Evolutionary conservation across 495 filamentous ascomycete species (phyloP).

Genomic region (Evernia prunastri): DNA sequence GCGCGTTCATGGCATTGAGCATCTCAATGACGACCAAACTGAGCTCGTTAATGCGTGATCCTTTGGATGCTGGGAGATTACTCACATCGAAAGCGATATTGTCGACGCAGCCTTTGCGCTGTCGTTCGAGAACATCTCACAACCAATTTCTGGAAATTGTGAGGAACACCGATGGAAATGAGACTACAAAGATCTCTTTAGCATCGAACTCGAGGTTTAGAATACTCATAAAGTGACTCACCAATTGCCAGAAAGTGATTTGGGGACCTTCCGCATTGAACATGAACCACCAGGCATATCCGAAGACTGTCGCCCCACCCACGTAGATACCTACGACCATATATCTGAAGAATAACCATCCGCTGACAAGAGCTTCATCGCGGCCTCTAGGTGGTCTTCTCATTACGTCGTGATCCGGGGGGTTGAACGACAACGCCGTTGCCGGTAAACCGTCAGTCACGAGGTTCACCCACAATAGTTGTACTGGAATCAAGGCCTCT

Average conservation of each 20-base stretch:
- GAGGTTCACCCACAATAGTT: constrained; percentile 97
- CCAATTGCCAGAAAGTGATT: constrained; percentile 86
- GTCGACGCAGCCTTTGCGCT: constrained; percentile 93
- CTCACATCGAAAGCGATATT: constrained; percentile 69
- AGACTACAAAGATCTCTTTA: constrained; percentile 40
- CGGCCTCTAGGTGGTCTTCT: constrained; percentile 80
- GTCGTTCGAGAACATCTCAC: constrained; percentile 86
- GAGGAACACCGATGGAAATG: constrained; percentile 91
- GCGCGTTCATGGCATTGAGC: constrained; percentile 98
- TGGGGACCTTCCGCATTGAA: constrained; percentile 87
- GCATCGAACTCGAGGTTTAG: neutral
- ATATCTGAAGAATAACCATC: constrained; percentile 97
- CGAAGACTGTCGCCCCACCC: constrained; percentile 88
- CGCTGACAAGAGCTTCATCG: constrained; percentile 83
- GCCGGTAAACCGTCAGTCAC: constrained; percentile 97
- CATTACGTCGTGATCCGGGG: constrained; percentile 97
- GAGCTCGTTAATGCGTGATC: constrained; percentile 15
- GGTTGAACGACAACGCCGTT: constrained; percentile 96
- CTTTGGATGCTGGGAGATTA: neutral
- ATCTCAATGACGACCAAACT: constrained; percentile 98
- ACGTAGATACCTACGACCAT: constrained; percentile 95
- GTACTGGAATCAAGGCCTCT: constrained; percentile 93
- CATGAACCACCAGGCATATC: constrained; percentile 99
- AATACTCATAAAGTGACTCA: constrained; percentile 32
- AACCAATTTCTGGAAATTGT: constrained; percentile 86